phyloP scores from a whole-genome alignment of 2,329 filamentous ascomycete genomes.

The Trichoderma endophyticum region DNA sequence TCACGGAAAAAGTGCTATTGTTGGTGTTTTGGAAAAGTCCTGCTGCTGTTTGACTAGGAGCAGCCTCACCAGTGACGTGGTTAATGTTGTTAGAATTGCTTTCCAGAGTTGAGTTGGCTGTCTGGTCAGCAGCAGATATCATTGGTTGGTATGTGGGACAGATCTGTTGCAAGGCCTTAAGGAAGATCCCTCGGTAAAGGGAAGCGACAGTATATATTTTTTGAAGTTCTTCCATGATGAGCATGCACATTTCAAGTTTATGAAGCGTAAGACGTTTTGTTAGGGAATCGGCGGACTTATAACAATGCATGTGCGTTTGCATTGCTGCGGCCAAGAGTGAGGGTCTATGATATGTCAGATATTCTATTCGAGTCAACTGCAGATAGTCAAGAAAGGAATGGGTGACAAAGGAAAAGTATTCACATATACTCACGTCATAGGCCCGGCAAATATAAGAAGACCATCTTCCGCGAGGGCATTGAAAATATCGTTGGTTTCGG shows the following conservation, averaged over 20 bases:
- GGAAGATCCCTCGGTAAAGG: background rate
- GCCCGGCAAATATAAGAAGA: background rate
- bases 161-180: background rate
- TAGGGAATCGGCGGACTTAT: background rate
- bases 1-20: background rate
- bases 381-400: background rate
- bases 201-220: background rate
- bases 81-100: background rate
- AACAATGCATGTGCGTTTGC: background rate
- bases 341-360: background rate
- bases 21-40: background rate
- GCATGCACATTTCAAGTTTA: background rate
- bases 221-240: background rate
- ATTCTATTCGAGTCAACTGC: background rate
- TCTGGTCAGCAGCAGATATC: background rate
- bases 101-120: background rate
- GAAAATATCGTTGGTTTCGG: background rate
- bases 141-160: background rate
- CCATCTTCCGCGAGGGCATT: background rate
- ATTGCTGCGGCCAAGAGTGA: background rate
- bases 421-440: background rate
- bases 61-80: background rate
- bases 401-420: background rate
- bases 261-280: background rate
- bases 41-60: background rate